Percentiles rank a stretch among this genome's conserved stretches.
phyloP scores from a whole-genome alignment of 164 flowering plant genomes.

The Stephania japonica region DNA sequence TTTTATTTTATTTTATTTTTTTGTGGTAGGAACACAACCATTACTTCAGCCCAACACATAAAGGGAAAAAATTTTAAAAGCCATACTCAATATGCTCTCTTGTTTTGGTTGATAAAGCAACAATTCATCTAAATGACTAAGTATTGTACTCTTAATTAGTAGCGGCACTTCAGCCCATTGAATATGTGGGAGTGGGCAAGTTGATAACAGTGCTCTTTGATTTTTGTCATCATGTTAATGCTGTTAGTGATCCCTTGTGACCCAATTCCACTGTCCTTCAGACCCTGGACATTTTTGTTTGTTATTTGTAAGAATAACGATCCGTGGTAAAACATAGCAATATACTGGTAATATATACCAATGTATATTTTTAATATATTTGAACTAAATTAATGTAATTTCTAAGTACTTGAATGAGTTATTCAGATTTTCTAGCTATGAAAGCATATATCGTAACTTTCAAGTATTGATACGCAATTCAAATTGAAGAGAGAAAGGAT shows the following conservation, averaged over 20 bases:
- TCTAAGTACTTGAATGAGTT: too few species aligned
- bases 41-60: background rate
- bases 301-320: background rate
- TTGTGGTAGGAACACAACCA: background rate
- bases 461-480: too few species aligned
- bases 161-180: constrained; percentile 58
- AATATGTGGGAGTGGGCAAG: constrained; percentile 80
- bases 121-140: background rate
- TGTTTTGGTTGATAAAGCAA: background rate
- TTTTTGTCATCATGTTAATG: constrained; percentile 91
- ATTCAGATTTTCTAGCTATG: too few species aligned
- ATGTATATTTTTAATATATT: too few species aligned
- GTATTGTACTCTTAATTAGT: background rate
- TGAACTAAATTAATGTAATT: too few species aligned
- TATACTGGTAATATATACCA: too few species aligned
- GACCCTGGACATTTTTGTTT: constrained; percentile 47
- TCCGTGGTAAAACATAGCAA: background rate
- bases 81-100: background rate
- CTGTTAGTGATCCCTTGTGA: constrained; percentile 98
- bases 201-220: constrained; percentile 92
- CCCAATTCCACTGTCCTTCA: constrained; percentile 95
- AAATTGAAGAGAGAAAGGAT: too few species aligned
- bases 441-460: too few species aligned
- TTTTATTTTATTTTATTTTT: too few species aligned
- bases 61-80: background rate